Base-by-base conservation (phyloP, 208 protist species). In the Novymonas esmeraldas region DNA sequence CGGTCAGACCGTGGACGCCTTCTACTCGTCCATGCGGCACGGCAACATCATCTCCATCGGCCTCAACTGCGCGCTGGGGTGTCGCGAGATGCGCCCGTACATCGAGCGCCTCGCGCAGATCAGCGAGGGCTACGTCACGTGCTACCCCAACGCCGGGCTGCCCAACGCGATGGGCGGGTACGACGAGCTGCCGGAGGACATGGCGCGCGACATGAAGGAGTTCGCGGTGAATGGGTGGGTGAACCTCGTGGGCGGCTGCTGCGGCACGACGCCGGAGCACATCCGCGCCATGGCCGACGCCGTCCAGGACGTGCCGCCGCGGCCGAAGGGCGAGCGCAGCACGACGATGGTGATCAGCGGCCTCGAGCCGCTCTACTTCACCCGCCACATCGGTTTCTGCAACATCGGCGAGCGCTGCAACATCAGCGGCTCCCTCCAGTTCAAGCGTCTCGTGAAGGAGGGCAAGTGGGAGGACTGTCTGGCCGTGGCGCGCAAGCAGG, bases 371-470 rank as follows among this genome's bases (percentile, higher is more conserved):
- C 65, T 97, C 22, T 70, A 68, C 16, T 87, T 98, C 60, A 92
- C 80, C 7, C 54, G 68, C 33, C 76, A 90, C 59, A 65, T 96
- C 38, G 91, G 84, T 57, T 99, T 99, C 85, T 85, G 98, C 42
- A 99, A 99, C 78, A 85, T 99, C 45, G 98, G 98, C 20, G 98
- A 99, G 81, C 81, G 97, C 20, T 99, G 98, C 82, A 99, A 99
- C 84, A 89, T 99, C 38, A 92, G 93, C 50, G 98, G 98, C 65
- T 98, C 96, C 10, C 70, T 94, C 34, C 63, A 73, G 50, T 99
- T 99, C 68, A 95, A 96, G 66, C 85, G 93, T n/a, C 81, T 98
- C 11, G 97, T 99, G 51, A 90, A 87, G 56, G 81, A 95, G 13
- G 78, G 88, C 36, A 90, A 98, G 66, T 98, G 86, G 71, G 94